These are phyloP conservation scores for Yamadazyma buinensis DNA, from an alignment of 1,139 yeast genomes.

Conservation along the genomic window DNA sequence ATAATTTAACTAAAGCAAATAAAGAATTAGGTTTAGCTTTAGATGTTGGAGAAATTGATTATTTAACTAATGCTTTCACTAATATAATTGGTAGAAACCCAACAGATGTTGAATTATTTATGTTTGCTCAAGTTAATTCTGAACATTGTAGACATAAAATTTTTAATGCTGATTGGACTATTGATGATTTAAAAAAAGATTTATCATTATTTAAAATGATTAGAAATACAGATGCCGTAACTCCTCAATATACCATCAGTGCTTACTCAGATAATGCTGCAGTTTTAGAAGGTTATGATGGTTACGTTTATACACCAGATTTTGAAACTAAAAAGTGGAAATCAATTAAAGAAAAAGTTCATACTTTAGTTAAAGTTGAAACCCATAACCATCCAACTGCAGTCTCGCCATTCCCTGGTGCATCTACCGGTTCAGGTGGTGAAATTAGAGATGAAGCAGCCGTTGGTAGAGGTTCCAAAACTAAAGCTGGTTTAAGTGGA, in stretches of 20 bases:
- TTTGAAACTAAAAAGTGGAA: slow-evolving; percentile 68
- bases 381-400: slow-evolving; percentile 99
- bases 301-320: slow-evolving; percentile 76
- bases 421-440: slow-evolving; percentile 99
- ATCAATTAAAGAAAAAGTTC: slow-evolving; percentile 72
- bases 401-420: slow-evolving; percentile 98
- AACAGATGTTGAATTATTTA: slow-evolving; percentile 95
- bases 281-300: slow-evolving; percentile 84
- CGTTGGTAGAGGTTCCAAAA: slow-evolving; percentile 95
- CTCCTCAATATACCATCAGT: slow-evolving; percentile 80
- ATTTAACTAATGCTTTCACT: slow-evolving; percentile 75
- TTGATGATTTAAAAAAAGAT: slow-evolving; percentile 76
- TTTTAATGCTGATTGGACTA: slow-evolving; percentile 98
- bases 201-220: slow-evolving; percentile 88
- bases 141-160: slow-evolving; percentile 99
- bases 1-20: slow-evolving; percentile 72
- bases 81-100: slow-evolving; percentile 82
- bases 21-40: slow-evolving; percentile 85
- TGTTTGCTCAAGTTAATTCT: slow-evolving; percentile 99
- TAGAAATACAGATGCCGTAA: slow-evolving; percentile 81
- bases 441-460: slow-evolving; percentile 99
- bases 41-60: slow-evolving; percentile 89
- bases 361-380: slow-evolving; percentile 91
- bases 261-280: slow-evolving; percentile 99
- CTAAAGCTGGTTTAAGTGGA: slow-evolving; percentile 95